phyloP scores from a whole-genome alignment of 441 rosid genomes.

The Euphorbia corollata region DNA sequence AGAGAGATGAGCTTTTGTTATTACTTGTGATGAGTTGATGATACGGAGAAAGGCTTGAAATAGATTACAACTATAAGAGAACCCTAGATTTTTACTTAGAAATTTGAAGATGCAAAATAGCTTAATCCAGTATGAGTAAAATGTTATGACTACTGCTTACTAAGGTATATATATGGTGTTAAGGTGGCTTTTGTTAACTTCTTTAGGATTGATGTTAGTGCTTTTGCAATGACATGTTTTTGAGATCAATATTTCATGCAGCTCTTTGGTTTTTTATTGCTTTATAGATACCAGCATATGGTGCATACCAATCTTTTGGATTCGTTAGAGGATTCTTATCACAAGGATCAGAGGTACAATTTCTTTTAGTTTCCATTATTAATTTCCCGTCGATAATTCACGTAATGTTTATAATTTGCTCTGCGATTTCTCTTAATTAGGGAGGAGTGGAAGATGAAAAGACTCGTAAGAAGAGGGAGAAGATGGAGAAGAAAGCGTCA shows the following conservation, averaged over 20 bases:
- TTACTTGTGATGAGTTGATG: too few relatives aligned
- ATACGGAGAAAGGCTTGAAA: too few relatives aligned
- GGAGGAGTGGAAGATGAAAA: constrained; percentile 54
- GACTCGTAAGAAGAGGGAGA: constrained; percentile 57
- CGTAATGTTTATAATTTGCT: background rate
- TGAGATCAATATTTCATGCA: background rate
- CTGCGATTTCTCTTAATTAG: constrained; percentile 21
- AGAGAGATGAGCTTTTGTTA: too few relatives aligned
- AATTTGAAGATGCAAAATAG: too few relatives aligned
- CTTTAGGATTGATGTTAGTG: background rate
- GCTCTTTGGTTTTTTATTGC: constrained; percentile 1
- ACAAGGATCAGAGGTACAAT: constrained; percentile 56
- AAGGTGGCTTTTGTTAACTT: background rate
- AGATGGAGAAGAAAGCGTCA: constrained; percentile 59
- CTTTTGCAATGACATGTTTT: background rate
- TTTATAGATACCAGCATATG: constrained; percentile 64
- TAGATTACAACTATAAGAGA: too few relatives aligned
- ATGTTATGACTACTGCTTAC: background rate
- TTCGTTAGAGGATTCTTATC: constrained; percentile 54
- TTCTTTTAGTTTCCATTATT: background rate
- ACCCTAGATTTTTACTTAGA: too few relatives aligned
- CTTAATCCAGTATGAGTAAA: too few relatives aligned
- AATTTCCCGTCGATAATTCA: background rate
- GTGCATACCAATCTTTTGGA: constrained; percentile 59
- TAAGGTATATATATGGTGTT: too few relatives aligned